phyloP scores from a whole-genome alignment of 2,329 filamentous ascomycete genomes.

The Colletotrichum euphorbiae region DNA sequence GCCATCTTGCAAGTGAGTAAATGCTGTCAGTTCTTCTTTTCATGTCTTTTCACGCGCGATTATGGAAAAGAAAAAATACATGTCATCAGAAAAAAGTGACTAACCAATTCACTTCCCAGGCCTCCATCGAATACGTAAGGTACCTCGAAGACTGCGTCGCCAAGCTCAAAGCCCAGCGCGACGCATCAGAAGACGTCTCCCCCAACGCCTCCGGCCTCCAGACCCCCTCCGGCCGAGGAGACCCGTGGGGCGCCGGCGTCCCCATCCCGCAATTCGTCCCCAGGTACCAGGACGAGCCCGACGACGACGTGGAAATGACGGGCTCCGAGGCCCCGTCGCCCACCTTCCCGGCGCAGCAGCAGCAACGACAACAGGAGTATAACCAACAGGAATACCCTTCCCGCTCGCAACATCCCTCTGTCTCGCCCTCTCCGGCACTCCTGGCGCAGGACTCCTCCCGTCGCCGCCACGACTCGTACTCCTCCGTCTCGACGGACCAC shows the following conservation, averaged over 20 bases:
- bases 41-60: not conserved
- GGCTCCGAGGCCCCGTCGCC: constrained; percentile 63
- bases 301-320: constrained; percentile 71
- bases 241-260: constrained; percentile 43
- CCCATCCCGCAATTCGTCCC: constrained; percentile 43
- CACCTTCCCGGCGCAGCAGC: constrained; percentile 51
- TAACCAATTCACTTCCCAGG: constrained; percentile 62
- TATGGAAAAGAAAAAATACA: not conserved
- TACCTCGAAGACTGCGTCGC: constrained; percentile 91
- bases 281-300: constrained; percentile 54
- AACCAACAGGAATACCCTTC: constrained; percentile 1
- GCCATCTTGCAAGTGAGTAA: constrained; percentile 86
- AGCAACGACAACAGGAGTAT: constrained; percentile 19
- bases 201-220: constrained; percentile 47
- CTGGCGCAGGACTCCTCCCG: constrained; percentile 56
- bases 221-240: constrained; percentile 44
- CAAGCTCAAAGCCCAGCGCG: constrained; percentile 76
- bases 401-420: constrained; percentile 57
- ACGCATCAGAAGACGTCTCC: constrained; percentile 44
- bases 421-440: constrained; percentile 68
- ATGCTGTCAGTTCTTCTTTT: not conserved
- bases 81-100: not conserved
- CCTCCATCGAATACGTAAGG: constrained; percentile 94
- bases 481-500: constrained; percentile 61
- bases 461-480: constrained; percentile 64